A percentile compares a stretch with the other conserved stretches of the same genome.
These are phyloP conservation scores for Clonostachys rosea DNA, from an alignment of 2,329 filamentous ascomycete genomes.

Conservation along the genomic window DNA sequence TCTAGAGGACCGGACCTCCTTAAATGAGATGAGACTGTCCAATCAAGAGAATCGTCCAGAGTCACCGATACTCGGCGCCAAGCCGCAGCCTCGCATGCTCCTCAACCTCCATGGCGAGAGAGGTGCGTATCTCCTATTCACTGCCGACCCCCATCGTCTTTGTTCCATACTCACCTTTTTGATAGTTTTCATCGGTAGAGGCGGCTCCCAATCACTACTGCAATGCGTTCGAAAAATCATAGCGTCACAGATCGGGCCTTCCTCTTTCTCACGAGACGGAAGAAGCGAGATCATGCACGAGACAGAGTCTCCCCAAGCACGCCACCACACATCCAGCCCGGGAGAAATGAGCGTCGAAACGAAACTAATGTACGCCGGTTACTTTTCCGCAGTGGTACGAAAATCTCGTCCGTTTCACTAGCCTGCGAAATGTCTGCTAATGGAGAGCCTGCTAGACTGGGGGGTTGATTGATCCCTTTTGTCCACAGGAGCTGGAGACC, in stretches of 20 bases:
- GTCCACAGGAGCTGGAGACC: slow-evolving; percentile 16
- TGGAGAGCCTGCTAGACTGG: slow-evolving; percentile 16
- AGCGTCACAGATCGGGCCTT: slow-evolving; percentile 46
- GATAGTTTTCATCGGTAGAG: slow-evolving; percentile 41
- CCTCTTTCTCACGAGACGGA: slow-evolving; percentile 45
- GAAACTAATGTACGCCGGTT: slow-evolving; percentile 7
- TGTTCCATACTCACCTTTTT: slow-evolving; percentile 1
- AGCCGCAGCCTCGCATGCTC: slow-evolving; percentile 34
- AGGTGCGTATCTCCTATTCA: slow-evolving; percentile 23
- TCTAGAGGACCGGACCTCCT: neutral
- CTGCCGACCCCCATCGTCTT: neutral
- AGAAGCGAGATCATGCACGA: slow-evolving; percentile 49
- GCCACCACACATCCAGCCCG: neutral
- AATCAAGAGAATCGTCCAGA: neutral
- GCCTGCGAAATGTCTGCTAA: neutral
- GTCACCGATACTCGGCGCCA: slow-evolving; percentile 4
- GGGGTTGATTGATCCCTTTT: slow-evolving; percentile 24
- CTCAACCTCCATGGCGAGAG: slow-evolving; percentile 46
- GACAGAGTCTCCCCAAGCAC: slow-evolving; percentile 20
- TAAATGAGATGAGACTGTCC: neutral
- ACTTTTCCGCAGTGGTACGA: slow-evolving; percentile 11
- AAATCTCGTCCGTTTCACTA: no score
- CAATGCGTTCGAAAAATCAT: slow-evolving; percentile 43
- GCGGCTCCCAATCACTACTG: slow-evolving; percentile 49
- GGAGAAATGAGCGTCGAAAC: slow-evolving; percentile 8